Base-by-base conservation (phyloP, 352 stramenopile genomes). In the Thalassiosira exigua region DNA sequence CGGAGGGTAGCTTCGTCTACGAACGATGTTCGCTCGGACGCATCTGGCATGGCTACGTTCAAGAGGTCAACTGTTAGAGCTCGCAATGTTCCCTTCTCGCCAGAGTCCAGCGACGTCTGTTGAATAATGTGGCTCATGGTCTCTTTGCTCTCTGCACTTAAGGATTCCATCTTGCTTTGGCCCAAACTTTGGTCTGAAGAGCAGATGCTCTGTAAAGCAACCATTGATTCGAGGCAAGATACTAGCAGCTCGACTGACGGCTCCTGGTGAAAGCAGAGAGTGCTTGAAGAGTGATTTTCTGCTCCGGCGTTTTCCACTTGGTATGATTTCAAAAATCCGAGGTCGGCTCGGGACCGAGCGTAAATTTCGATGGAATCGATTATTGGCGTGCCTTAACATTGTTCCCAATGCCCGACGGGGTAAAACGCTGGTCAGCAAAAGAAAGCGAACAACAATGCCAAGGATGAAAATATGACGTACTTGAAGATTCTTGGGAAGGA, bases 331-430 rank as follows among this genome's bases (percentile, higher is more conserved):
- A 76, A 58, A 74, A 76, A 75, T 74, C 30, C 41, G 22, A 91
- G 4, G 17, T 85, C 67, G 22, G 65, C 56, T 69, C 79, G 81
- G 12, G 71, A 39, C 41, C 75, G 52, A 42, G 72, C 86, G 75
- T 92, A 94, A 33, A 94, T 82, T 71, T 94, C 90, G 52, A 94
- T 56, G 7, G 81, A 77, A 78, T 94, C 90, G 46, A 94, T 81
- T 4, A 91, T 53, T 33, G 84, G 60, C 56, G 61, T 77, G 59
- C 67, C 86, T n/a, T 54, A 68, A 27, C 54, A 62, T 19, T n/a
- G n/a, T n/a, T n/a, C n/a, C n/a, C n/a, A n/a, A n/a, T n/a, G n/a
- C n/a, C n/a, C n/a, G n/a, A n/a, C n/a, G n/a, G n/a, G n/a, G n/a
- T n/a, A n/a, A n/a, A n/a, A n/a, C n/a, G n/a, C n/a, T n/a, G n/a